Base-by-base conservation (phyloP, 2,329 filamentous ascomycete species). In the Calonectria pauciramosa region DNA sequence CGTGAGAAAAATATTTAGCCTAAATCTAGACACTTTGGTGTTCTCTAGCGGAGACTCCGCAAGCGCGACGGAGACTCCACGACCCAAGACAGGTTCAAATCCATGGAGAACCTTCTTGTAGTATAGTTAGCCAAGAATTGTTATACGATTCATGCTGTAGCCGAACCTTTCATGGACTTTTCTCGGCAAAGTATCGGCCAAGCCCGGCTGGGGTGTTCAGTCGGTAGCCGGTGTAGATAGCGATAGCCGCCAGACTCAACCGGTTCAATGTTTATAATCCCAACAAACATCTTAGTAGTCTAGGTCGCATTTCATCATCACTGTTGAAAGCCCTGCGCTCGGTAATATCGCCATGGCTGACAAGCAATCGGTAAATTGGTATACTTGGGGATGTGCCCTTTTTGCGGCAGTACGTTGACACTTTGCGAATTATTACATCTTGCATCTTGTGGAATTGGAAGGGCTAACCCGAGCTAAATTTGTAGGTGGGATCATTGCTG, bases 301-400 rank as follows among this genome's bases (percentile, higher is more conserved):
- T 26, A 26, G 26, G 13, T 52, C 26, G 51, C 14, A 32, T 54
- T 30, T 18, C 28, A 6, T 54, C 51, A 54, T 30, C 51, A 30
- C 26, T 3, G 2, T 54, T 30, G 14, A 54, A 8, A 28, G 6
- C 26, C 28, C 2, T 3, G 59, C 28, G 18, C n/a, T 63, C 23
- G 3, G 14, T 36, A 4, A 16, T 20, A 10, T 49, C 47, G 23
- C 9, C 14, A 66, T 66, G 63, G 26, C 63, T 4, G 30, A 51
- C 28, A 49, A 66, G 4, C 63, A 66, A 34, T 23, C 41, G 4
- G 63, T 66, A 9, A 66, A 66, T 52, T 34, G 41, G 41, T 66
- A 66, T 52, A 66, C 63, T 3, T 66, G 63, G 63, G 63, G 44
- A 13, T 66, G 63, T 66, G 38, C 63, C 9, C 8, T 51, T 66